These are phyloP conservation scores for Neurospora sp. DNA, from an alignment of 495 filamentous ascomycete genomes.

Conservation along the genomic window DNA sequence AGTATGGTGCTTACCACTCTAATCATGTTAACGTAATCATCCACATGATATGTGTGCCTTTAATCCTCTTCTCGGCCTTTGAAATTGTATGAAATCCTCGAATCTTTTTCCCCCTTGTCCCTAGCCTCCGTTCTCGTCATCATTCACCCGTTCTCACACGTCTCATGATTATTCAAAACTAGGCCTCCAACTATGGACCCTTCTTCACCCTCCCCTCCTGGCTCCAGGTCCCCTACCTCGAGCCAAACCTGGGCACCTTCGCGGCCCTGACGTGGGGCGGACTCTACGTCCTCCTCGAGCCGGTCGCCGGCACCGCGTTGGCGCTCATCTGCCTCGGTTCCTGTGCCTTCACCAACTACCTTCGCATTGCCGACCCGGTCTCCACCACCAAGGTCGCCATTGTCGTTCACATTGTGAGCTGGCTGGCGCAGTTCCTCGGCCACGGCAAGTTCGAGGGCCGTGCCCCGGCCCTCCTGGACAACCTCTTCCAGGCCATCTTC, in stretches of 20 bases:
- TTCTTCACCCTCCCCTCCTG: conserved; percentile 60
- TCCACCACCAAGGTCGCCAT: conserved; percentile 61
- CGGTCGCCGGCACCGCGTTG: conserved; percentile 70
- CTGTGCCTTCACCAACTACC: conserved; percentile 64
- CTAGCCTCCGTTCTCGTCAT: background rate
- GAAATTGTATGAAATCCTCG: conserved; percentile 50
- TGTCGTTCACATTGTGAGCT: conserved; percentile 58
- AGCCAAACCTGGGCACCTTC: conserved; percentile 71
- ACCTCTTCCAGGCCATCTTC: conserved; percentile 79
- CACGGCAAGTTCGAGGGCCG: conserved; percentile 84
- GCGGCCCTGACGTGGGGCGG: conserved; percentile 56
- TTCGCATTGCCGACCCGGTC: conserved; percentile 53
- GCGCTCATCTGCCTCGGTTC: conserved; percentile 62
- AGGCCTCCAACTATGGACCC: conserved; percentile 69
- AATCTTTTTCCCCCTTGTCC: background rate
- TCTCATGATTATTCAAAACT: background rate
- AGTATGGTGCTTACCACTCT: conserved; percentile 96
- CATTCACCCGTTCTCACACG: background rate
- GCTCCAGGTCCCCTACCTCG: conserved; percentile 64
- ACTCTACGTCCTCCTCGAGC: conserved; percentile 87
- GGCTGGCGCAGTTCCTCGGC: conserved; percentile 83
- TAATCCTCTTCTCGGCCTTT: conserved; percentile 70
- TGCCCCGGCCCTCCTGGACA: conserved; percentile 83
- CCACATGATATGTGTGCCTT: conserved; percentile 81
- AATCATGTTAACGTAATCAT: conserved; percentile 83